phyloP scores from a whole-genome alignment of 192 early-diverging fungal genomes.

The Umbelopsis vinacea region DNA sequence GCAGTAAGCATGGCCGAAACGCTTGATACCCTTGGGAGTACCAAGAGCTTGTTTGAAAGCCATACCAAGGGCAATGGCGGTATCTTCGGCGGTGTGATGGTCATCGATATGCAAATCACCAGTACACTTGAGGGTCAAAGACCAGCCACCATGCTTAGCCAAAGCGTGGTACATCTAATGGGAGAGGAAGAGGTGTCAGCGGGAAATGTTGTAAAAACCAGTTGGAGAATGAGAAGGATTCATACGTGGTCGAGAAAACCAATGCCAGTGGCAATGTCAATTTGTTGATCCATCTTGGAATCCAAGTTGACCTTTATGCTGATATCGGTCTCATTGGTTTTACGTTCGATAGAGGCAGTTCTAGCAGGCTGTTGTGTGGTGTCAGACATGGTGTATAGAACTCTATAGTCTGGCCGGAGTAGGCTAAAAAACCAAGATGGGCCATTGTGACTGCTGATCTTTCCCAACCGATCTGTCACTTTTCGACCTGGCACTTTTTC shows the following conservation, averaged over 20 bases:
- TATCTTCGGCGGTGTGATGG: constrained; percentile 98
- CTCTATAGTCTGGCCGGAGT: not conserved
- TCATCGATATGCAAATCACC: constrained; percentile 98
- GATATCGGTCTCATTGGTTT: constrained; percentile 96
- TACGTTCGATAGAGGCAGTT: constrained; percentile 69
- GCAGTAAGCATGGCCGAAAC: constrained; percentile 94
- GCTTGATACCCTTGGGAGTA: constrained; percentile 83
- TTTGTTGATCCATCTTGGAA: constrained; percentile 64
- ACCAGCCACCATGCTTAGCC: constrained; percentile 96
- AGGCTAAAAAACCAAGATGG: not conserved
- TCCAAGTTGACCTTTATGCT: constrained; percentile 69
- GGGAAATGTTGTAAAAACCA: no score
- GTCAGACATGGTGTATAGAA: not conserved
- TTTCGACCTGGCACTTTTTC: not conserved
- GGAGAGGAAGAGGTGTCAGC: not conserved
- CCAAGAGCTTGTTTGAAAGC: constrained; percentile 95
- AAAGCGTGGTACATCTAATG: constrained; percentile 95
- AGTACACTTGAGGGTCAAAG: constrained; percentile 78
- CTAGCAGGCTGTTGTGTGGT: constrained; percentile 34
- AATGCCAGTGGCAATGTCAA: constrained; percentile 89
- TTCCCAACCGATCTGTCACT: not conserved
- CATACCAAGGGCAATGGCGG: constrained; percentile 90
- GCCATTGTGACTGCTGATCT: constrained; percentile 16
- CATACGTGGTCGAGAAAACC: constrained; percentile 96
- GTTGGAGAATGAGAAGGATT: not conserved